Percentiles rank a stretch among this genome's conserved stretches.
phyloP scores from a whole-genome alignment of 164 flowering plant genomes.

The Vitis riparia region DNA sequence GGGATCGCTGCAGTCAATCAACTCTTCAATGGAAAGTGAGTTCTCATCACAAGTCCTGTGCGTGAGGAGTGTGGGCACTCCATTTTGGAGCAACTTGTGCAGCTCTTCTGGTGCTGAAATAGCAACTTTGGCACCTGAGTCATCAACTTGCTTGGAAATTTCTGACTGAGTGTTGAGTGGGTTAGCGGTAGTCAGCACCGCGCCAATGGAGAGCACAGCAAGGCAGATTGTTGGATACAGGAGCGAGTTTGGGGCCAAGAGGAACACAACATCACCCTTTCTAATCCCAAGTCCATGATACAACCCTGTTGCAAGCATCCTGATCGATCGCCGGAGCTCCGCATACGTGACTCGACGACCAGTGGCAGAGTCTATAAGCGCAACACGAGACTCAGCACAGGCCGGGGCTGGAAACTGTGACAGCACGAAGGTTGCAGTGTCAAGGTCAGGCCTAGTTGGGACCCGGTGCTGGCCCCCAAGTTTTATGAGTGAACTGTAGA shows the following conservation, averaged over 20 bases:
- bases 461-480: slow-evolving; percentile 27
- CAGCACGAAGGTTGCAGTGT: slow-evolving; percentile 47
- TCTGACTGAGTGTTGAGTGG: slow-evolving; percentile 62
- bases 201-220: slow-evolving; percentile 68
- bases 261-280: slow-evolving; percentile 68
- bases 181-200: slow-evolving; percentile 62
- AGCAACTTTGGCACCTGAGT: slow-evolving; percentile 55
- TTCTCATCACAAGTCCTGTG: slow-evolving; percentile 12
- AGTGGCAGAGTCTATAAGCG: slow-evolving; percentile 59
- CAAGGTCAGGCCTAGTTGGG: slow-evolving; percentile 45
- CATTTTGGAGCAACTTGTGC: slow-evolving; percentile 42
- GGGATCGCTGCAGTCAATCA: slow-evolving; percentile 48
- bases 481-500: slow-evolving; percentile 43
- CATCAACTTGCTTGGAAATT: slow-evolving; percentile 54
- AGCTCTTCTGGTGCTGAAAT: slow-evolving; percentile 51
- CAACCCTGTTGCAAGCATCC: slow-evolving; percentile 48
- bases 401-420: slow-evolving; percentile 60
- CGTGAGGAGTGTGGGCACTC: slow-evolving; percentile 36
- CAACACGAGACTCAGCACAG: slow-evolving; percentile 41
- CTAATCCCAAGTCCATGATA: slow-evolving; percentile 50
- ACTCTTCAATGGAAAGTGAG: slow-evolving; percentile 43
- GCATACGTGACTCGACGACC: slow-evolving; percentile 41
- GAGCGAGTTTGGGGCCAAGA: slow-evolving; percentile 67
- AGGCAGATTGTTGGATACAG: slow-evolving; percentile 59
- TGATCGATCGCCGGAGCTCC: slow-evolving; percentile 38